These are phyloP conservation scores for Penicillium herquei DNA, from an alignment of 495 filamentous ascomycete species.

Conservation along the genomic window DNA sequence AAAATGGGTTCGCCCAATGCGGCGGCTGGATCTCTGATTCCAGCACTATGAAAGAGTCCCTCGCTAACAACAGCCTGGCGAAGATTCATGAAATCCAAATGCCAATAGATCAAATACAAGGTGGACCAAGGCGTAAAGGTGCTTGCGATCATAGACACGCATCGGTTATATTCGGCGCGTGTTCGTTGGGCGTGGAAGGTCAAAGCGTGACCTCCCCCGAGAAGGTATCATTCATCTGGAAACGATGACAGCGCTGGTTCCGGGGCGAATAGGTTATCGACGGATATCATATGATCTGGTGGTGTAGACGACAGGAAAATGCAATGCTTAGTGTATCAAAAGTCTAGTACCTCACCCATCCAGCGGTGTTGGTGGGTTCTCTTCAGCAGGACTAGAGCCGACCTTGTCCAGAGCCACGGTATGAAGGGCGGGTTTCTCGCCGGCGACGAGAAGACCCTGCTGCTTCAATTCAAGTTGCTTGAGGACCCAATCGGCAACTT, in stretches of 20 bases:
- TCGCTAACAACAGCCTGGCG: neutral
- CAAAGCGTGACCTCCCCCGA: neutral
- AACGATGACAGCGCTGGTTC: too few species aligned
- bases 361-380: too few species aligned
- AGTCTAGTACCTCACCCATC: too few species aligned
- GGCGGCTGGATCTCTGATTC: neutral
- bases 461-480: constrained; percentile 62
- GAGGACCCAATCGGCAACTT: constrained; percentile 85
- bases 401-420: constrained; percentile 70
- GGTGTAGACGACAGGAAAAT: too few species aligned
- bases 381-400: constrained; percentile 33
- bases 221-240: too few species aligned
- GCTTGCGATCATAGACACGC: neutral
- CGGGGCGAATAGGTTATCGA: too few species aligned
- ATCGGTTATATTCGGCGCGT: neutral
- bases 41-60: neutral
- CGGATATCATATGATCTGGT: too few species aligned
- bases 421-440: constrained; percentile 70
- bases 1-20: neutral
- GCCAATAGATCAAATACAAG: neutral
- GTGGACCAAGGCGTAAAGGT: too few species aligned
- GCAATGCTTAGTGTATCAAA: too few species aligned
- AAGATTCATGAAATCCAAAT: neutral
- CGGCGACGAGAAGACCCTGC: constrained; percentile 45
- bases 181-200: neutral